phyloP scores from a whole-genome alignment of 2,329 filamentous ascomycete genomes.

The Penicillium sp. region DNA sequence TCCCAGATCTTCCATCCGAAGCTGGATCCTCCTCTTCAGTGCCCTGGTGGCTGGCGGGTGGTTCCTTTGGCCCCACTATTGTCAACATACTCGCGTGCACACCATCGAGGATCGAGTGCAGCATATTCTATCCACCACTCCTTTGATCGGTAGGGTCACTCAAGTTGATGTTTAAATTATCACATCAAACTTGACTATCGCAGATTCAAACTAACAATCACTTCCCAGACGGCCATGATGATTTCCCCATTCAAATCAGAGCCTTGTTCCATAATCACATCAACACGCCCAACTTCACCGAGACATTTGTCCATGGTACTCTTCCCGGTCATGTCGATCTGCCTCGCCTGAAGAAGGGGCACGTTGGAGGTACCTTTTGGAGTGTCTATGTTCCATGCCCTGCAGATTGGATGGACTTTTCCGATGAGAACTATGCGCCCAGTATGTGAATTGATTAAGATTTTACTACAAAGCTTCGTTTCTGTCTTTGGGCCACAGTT shows the following conservation, averaged over 20 bases:
- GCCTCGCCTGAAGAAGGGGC: constrained; percentile 71
- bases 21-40: constrained; percentile 22
- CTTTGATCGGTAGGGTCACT: constrained; percentile 53
- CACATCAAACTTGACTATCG: not conserved
- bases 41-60: constrained; percentile 21
- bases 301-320: constrained; percentile 73
- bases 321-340: constrained; percentile 78
- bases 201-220: not conserved
- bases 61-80: constrained; percentile 22
- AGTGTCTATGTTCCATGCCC: constrained; percentile 84
- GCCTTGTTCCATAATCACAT: constrained; percentile 75
- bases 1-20: not conserved
- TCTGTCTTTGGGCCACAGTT: too few species aligned
- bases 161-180: not conserved
- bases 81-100: constrained; percentile 13
- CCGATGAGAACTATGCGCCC: constrained; percentile 71
- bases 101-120: constrained; percentile 49
- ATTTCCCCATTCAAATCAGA: constrained; percentile 78
- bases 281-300: constrained; percentile 73
- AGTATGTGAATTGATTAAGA: constrained; percentile 51
- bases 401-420: constrained; percentile 72
- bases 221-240: constrained; percentile 80
- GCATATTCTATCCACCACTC: constrained; percentile 53
- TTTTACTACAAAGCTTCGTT: too few species aligned
- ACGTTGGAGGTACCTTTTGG: constrained; percentile 85